These are phyloP conservation scores for Dendrothele bispora DNA, from an alignment of 768 basidiomycete species.

Conservation along the genomic window DNA sequence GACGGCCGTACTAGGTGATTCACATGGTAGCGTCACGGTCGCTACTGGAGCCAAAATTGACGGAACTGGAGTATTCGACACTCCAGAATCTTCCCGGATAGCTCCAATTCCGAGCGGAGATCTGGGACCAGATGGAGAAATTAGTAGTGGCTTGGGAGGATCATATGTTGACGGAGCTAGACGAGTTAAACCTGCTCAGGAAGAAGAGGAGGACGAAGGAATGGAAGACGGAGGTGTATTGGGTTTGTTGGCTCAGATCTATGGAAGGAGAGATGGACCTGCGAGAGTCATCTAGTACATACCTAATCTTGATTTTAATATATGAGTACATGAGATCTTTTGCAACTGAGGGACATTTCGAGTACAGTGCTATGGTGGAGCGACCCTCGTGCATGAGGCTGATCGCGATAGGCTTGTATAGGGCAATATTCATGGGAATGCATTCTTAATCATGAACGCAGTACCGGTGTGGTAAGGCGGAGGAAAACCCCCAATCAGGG, in stretches of 20 bases:
- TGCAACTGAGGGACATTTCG: no score
- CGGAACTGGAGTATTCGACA: constrained; percentile 8
- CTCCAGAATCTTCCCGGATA: constrained; percentile 7
- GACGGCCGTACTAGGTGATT: constrained; percentile 75
- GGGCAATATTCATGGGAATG: no score
- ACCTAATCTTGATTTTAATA: no score
- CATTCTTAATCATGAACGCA: no score
- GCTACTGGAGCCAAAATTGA: not conserved
- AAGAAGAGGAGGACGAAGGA: constrained; percentile 61
- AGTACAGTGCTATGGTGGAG: no score
- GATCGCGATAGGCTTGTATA: no score
- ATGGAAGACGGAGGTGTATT: constrained; percentile 83
- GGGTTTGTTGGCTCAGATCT: constrained; percentile 85
- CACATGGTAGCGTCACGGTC: constrained; percentile 54
- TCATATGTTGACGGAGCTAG: constrained; percentile 75
- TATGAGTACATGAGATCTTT: no score
- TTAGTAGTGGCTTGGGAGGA: constrained; percentile 63
- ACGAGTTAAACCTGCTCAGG: constrained; percentile 46
- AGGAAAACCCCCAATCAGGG: no score
- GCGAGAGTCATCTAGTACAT: constrained; percentile 47
- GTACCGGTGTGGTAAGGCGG: no score
- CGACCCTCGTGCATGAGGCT: no score
- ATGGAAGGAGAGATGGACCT: constrained; percentile 59
- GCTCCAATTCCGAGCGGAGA: constrained; percentile 44
- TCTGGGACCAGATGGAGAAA: constrained; percentile 49